Percentiles rank a stretch among this genome's conserved stretches.
phyloP scores from a whole-genome alignment of 495 filamentous ascomycete genomes.

The Lasiosphaeria ovina region DNA sequence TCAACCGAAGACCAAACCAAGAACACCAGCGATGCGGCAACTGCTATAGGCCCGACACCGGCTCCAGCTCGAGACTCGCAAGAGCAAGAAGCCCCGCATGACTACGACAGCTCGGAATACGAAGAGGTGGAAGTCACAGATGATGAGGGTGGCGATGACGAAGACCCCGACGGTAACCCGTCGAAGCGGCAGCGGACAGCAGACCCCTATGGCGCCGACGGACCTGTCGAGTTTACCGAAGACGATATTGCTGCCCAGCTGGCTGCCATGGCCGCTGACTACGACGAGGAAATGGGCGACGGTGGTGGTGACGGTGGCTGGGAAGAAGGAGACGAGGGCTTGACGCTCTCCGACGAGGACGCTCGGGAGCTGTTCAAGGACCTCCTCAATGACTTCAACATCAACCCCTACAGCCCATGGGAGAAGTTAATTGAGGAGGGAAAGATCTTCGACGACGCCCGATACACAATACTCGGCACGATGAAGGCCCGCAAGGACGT shows the following conservation, averaged over 20 bases:
- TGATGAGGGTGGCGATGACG: constrained; percentile 51
- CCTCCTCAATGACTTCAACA: constrained; percentile 73
- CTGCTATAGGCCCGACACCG: neutral
- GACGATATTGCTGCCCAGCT: constrained; percentile 94
- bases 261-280: constrained; percentile 78
- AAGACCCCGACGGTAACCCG: constrained; percentile 48
- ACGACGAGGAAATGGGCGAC: constrained; percentile 64
- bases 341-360: constrained; percentile 65
- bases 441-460: constrained; percentile 77
- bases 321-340: constrained; percentile 69
- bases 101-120: constrained; percentile 60
- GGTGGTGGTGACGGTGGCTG: constrained; percentile 62
- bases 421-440: constrained; percentile 81
- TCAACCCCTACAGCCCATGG: constrained; percentile 91
- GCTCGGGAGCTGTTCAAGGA: constrained; percentile 76
- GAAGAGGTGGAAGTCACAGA: constrained; percentile 89
- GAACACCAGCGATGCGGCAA: constrained; percentile 7
- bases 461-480: constrained; percentile 78
- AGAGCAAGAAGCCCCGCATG: constrained; percentile 14
- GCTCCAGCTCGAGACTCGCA: neutral
- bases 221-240: constrained; percentile 84
- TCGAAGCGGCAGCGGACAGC: constrained; percentile 68
- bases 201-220: constrained; percentile 46
- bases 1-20: neutral
- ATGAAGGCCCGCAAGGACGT: constrained; percentile 78